These are phyloP conservation scores for Suhomyces atakaporum DNA, from an alignment of 1,139 yeast species.

Conservation along the genomic window DNA sequence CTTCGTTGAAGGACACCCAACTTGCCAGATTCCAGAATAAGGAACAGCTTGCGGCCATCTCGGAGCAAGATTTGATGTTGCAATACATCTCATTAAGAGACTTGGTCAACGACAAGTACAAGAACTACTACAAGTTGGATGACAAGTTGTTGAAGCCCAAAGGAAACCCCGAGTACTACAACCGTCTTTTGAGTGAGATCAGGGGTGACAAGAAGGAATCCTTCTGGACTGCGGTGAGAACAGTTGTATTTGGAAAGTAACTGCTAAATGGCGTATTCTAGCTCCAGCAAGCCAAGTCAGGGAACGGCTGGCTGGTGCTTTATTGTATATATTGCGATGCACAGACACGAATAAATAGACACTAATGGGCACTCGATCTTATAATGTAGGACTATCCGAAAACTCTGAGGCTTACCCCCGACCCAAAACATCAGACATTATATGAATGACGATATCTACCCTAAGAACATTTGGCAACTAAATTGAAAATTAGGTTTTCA, in stretches of 20 bases:
- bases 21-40: slow-evolving; percentile 48
- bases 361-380: no score
- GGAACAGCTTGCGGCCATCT: slow-evolving; percentile 25
- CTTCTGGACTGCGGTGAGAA: slow-evolving; percentile 62
- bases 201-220: slow-evolving; percentile 74
- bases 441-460: no score
- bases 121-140: slow-evolving; percentile 61
- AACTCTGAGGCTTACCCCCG: no score
- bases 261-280: no score
- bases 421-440: no score
- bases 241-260: slow-evolving; percentile 68
- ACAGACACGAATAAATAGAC: no score
- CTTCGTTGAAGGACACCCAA: slow-evolving; percentile 68
- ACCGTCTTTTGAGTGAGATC: slow-evolving; percentile 67
- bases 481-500: no score
- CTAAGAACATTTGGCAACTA: no score
- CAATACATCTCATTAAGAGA: slow-evolving; percentile 63
- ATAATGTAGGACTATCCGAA: no score
- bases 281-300: no score
- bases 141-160: slow-evolving; percentile 72
- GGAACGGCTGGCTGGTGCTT: no score
- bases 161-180: slow-evolving; percentile 81
- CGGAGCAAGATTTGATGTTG: slow-evolving; percentile 55
- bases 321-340: no score
- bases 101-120: slow-evolving; percentile 62